Evolutionary conservation across 2,329 filamentous ascomycete genomes (phyloP).

Genomic region (Cladosporium sp.): DNA sequence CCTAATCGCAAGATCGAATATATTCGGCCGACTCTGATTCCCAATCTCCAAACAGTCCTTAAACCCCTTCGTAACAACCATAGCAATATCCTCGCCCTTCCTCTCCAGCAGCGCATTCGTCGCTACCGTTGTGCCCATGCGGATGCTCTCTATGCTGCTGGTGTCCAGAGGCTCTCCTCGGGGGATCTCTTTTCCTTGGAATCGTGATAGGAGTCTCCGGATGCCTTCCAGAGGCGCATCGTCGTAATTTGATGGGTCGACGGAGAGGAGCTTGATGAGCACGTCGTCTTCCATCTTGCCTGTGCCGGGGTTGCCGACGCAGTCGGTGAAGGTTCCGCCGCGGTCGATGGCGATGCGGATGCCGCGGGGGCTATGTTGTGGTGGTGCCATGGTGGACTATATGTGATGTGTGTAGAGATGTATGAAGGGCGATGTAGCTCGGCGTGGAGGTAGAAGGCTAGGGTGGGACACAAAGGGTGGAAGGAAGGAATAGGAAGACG

Average conservation of each 20-base stretch:
- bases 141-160: constrained; percentile 80
- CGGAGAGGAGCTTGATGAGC: constrained; percentile 84
- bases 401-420: background rate
- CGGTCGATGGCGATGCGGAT: constrained; percentile 76
- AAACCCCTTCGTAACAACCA: constrained; percentile 86
- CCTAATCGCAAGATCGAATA: constrained; percentile 85
- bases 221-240: constrained; percentile 93
- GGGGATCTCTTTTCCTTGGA: constrained; percentile 72
- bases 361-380: constrained; percentile 41
- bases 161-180: constrained; percentile 80
- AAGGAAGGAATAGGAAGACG: background rate
- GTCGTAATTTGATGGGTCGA: constrained; percentile 85
- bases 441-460: background rate
- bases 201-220: constrained; percentile 77
- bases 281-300: constrained; percentile 71
- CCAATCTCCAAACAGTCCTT: constrained; percentile 85
- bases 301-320: constrained; percentile 75
- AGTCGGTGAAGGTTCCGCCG: constrained; percentile 91
- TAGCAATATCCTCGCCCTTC: constrained; percentile 84
- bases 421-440: background rate
- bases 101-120: constrained; percentile 89
- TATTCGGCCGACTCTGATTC: constrained; percentile 84
- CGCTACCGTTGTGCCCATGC: constrained; percentile 94
- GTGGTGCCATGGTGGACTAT: constrained; percentile 3
- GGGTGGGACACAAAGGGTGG: background rate